These are phyloP conservation scores for Alternaria novae-zelandiae DNA, from an alignment of 2,329 filamentous ascomycete genomes.

Conservation along the genomic window DNA sequence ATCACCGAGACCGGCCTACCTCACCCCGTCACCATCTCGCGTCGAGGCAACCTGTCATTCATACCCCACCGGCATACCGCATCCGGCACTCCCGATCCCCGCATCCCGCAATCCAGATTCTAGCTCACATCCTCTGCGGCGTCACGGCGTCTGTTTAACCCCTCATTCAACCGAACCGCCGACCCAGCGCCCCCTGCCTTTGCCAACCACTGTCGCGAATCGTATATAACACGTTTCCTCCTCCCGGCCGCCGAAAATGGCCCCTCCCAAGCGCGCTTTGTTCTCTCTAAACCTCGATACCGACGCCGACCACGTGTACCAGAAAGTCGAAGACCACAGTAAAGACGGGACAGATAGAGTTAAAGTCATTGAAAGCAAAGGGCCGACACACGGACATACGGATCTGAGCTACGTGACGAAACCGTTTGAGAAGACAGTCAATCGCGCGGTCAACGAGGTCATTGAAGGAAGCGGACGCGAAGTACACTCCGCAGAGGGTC, in stretches of 20 bases:
- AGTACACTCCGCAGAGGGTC: constrained; percentile 28
- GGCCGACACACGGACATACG: constrained; percentile 40
- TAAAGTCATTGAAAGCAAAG: constrained; percentile 44
- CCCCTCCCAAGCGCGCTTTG: constrained; percentile 40
- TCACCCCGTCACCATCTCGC: background rate
- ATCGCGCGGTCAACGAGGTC: constrained; percentile 41
- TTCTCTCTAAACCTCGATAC: constrained; percentile 50
- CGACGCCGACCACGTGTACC: constrained; percentile 48
- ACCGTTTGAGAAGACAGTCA: constrained; percentile 44
- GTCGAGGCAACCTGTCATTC: constrained; percentile 7
- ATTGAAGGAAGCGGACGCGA: constrained; percentile 35
- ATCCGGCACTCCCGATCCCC: constrained; percentile 25
- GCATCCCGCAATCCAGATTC: constrained; percentile 13
- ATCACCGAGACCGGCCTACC: constrained; percentile 2
- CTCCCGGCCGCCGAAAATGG: constrained; percentile 17
- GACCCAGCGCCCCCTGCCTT: background rate
- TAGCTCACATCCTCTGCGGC: constrained; percentile 9
- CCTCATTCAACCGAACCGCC: constrained; percentile 22
- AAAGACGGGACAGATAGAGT: constrained; percentile 39
- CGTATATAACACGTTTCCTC: constrained; percentile 14
- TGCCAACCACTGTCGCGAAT: background rate
- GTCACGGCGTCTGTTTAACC: constrained; percentile 13
- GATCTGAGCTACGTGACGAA: constrained; percentile 46
- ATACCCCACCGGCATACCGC: constrained; percentile 36
- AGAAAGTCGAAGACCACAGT: constrained; percentile 46